Base-by-base conservation (phyloP, 1,139 yeast species). In the Zygoascus hellenicus region DNA sequence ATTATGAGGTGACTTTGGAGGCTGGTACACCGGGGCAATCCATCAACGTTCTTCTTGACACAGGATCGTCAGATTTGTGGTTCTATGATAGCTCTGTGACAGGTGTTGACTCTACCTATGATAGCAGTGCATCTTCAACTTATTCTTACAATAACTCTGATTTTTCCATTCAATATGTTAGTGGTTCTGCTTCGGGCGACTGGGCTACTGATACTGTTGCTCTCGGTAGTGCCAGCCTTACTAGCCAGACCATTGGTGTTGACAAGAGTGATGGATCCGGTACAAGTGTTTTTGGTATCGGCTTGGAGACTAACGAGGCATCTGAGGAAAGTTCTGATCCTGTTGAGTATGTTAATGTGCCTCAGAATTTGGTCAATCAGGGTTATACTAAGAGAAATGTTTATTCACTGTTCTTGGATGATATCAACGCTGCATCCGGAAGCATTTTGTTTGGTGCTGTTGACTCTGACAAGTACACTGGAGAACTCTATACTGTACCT, bases 11-110 rank as follows among this genome's bases (percentile, higher is more conserved):
- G 5, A 63, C 67, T 10, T 51, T 80, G 13, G 59, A 62, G 15
- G 58, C 83, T 17, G 90, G 92, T 2, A 74, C 84, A 1, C 72
- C 79, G 5, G 61, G 70, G 0, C 80, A 78, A 55, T 60, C 69
- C 11, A 73, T 82, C 26, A 68, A 69, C 45, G 74, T 71, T 2
- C 58, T 69, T 43, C 49, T 74, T 10, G 78, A 74, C 52, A 74
- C 77, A n/a, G 77, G 77, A 3, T 71, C 76, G 5, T 65, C 76
- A 9, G 77, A 74, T 53, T 68, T 74, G 51, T 74, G 77, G 78
- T 58, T 62, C 28, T 57, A 58, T 45, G 50, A 70, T 63, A 34
- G 37, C 26, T 31, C 43, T 9, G 43, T 44, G 4, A 6, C 38
- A 2, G 49, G 45, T 30, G 43, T 38, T 5, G 3, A 15, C 4